Percentiles rank a stretch among this genome's conserved stretches.
phyloP scores from a whole-genome alignment of 1,284 basidiomycete genomes.

The Naganishia cerealis region DNA sequence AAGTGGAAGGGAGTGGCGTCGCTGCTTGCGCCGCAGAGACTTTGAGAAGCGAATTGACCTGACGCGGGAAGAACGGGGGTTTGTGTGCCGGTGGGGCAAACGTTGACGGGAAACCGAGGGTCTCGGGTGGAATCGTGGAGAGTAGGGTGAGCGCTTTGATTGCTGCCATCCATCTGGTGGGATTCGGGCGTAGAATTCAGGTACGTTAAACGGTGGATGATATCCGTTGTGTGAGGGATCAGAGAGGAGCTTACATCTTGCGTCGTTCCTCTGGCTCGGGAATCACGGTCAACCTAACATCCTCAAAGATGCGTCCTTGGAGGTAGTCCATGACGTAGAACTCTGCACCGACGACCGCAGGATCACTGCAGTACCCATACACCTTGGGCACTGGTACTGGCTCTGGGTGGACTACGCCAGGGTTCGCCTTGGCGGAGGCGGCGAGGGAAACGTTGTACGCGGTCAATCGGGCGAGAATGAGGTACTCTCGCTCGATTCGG shows the following conservation, averaged over 20 bases:
- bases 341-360: constrained; percentile 73
- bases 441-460: constrained; percentile 61
- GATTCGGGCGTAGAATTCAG: constrained; percentile 1
- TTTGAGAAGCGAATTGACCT: constrained; percentile 77
- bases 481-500: constrained; percentile 88
- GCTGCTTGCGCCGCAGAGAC: constrained; percentile 72
- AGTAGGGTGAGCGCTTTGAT: constrained; percentile 72
- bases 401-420: constrained; percentile 37
- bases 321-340: constrained; percentile 97
- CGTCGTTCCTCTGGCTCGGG: constrained; percentile 66
- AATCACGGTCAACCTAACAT: constrained; percentile 63
- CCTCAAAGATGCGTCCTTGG: constrained; percentile 87
- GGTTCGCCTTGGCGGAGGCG: not conserved
- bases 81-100: constrained; percentile 68
- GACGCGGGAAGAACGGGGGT: constrained; percentile 81
- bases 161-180: constrained; percentile 72
- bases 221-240: not conserved
- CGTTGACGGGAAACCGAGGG: constrained; percentile 65
- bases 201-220: not conserved
- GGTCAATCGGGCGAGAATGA: constrained; percentile 73
- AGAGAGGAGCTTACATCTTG: constrained; percentile 63
- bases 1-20: constrained; percentile 59
- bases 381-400: constrained; percentile 81
- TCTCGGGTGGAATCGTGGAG: constrained; percentile 67
- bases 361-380: constrained; percentile 77